Evolutionary conservation across 352 stramenopile genomes (phyloP), one percentile per base, ranked within the genome.

Genomic region (Phytopythium delawarense): DNA sequence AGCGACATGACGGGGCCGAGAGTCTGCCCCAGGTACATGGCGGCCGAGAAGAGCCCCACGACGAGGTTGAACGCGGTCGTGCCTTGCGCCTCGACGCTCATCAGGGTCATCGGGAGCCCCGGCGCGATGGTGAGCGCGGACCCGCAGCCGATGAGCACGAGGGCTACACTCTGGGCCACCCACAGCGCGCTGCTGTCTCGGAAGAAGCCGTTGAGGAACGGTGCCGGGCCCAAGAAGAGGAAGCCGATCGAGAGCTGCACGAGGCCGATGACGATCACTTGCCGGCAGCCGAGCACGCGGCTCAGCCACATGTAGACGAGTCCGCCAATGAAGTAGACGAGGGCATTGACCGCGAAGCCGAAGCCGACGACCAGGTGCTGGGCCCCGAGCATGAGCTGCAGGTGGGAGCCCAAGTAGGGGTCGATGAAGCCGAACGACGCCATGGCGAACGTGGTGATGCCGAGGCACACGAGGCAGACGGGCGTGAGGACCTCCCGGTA

Each of bases 361-460:
- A 89, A 62, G 12, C 81, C 79, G n/a, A 91, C 63, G 4, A 76
- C 76, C 25, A 88, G 49, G 66, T 30, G 54, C 63, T 88, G 75
- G 1, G 69, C 79, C 1, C 79, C 81, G 32, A 91, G 67, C 37
- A 83, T 71, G 30, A 70, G 75, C 62, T 88, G 68, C 37, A 91
- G 59, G 57, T 91, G 81, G 8, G 74, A 71, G 40, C 81, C 79
- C 32, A 91, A 62, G 48, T 84, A 82, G 39, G 79, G 81, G 30
- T 91, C 81, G 39, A 91, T 87, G 59, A 91, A 86, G 8, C 81
- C 81, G 55, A 91, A 89, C 20, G 78, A 82, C 28, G 74, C 74
- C 81, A 91, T 91, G 18, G 76, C 68, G 49, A 89, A 83, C 7
- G 70, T 64, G 9, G 81, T 89, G 21, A 83, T 53, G 2, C 64